These are phyloP conservation scores for Thraustochytrium striatum DNA, from an alignment of 352 stramenopile species.

Conservation along the genomic window DNA sequence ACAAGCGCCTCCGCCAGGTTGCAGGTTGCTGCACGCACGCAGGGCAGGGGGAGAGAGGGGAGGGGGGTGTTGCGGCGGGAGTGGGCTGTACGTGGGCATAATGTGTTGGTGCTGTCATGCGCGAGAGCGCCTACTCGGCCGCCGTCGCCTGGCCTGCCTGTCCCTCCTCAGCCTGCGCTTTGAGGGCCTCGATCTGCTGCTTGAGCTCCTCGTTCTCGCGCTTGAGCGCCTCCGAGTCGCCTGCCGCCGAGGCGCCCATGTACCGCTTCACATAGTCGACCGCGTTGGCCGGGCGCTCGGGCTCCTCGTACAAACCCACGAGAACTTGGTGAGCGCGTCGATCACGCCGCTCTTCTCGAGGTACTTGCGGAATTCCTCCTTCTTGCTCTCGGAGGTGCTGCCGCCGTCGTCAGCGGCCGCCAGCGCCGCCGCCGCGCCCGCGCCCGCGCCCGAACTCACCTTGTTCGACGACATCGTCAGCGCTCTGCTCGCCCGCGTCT, in stretches of 20 bases:
- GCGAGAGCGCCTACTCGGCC: not conserved
- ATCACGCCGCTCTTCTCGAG: constrained; percentile 94
- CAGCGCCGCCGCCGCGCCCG: too few relatives aligned
- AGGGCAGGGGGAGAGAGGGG: too few relatives aligned
- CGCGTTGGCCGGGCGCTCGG: constrained; percentile 87
- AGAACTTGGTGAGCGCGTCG: constrained; percentile 93
- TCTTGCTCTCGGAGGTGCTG: constrained; percentile 94
- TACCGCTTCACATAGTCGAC: constrained; percentile 96
- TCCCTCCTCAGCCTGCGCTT: constrained; percentile 79
- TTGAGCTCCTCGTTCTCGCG: constrained; percentile 84
- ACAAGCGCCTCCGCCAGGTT: too few relatives aligned
- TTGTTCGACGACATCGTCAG: too few relatives aligned
- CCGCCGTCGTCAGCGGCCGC: too few relatives aligned
- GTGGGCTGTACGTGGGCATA: too few relatives aligned
- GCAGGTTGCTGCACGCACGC: too few relatives aligned
- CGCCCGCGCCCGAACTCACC: too few relatives aligned
- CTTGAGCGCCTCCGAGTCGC: constrained; percentile 78
- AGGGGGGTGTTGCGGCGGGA: too few relatives aligned
- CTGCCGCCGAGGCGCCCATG: constrained; percentile 80
- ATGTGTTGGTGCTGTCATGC: too few relatives aligned
- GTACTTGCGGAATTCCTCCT: constrained; percentile 97
- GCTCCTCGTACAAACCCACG: constrained; percentile 92
- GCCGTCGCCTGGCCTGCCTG: constrained; percentile 56
- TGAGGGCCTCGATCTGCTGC: constrained; percentile 81
- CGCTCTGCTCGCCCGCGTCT: too few relatives aligned